Evolutionary conservation across 2,329 filamentous ascomycete species (phyloP).

Genomic region (Verticillium dahliae): DNA sequence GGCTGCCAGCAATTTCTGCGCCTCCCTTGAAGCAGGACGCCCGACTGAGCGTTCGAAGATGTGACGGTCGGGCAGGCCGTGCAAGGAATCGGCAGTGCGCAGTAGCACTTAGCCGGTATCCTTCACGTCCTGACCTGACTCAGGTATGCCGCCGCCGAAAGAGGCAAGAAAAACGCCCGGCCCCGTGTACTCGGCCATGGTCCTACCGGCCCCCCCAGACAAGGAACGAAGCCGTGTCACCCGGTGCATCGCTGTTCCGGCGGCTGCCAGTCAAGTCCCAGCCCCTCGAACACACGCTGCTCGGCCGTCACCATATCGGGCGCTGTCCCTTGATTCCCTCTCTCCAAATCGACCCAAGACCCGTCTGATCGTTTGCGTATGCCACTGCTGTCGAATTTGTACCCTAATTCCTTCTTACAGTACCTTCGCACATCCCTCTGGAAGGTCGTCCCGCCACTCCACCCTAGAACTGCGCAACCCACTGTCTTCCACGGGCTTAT

Average conservation of each 20-base stretch:
- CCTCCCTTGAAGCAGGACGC: too few relatives aligned
- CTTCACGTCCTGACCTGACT: too few relatives aligned
- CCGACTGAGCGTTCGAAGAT: too few relatives aligned
- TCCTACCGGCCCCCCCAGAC: neutral
- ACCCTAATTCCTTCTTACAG: slow-evolving; percentile 61
- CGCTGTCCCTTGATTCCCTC: slow-evolving; percentile 36
- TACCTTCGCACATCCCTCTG: slow-evolving; percentile 79
- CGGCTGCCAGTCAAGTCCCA: slow-evolving; percentile 62
- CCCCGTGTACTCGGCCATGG: neutral
- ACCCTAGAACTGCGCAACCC: slow-evolving; percentile 82
- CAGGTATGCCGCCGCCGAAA: neutral
- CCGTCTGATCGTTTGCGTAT: slow-evolving; percentile 63
- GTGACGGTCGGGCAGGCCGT: neutral
- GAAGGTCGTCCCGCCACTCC: slow-evolving; percentile 86
- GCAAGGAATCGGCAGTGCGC: neutral
- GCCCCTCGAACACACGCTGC: slow-evolving; percentile 68
- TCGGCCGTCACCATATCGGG: slow-evolving; percentile 69
- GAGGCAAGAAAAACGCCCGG: neutral
- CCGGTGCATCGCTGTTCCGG: slow-evolving; percentile 64
- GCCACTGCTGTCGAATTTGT: slow-evolving; percentile 91
- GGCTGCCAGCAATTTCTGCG: too few relatives aligned
- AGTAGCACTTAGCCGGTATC: neutral
- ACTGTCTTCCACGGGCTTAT: slow-evolving; percentile 82
- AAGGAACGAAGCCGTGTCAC: slow-evolving; percentile 22
- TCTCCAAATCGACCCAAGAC: slow-evolving; percentile 66